These are phyloP conservation scores for Sarocladiaceae sp. DNA, from an alignment of 2,329 filamentous ascomycete species.

Conservation along the genomic window DNA sequence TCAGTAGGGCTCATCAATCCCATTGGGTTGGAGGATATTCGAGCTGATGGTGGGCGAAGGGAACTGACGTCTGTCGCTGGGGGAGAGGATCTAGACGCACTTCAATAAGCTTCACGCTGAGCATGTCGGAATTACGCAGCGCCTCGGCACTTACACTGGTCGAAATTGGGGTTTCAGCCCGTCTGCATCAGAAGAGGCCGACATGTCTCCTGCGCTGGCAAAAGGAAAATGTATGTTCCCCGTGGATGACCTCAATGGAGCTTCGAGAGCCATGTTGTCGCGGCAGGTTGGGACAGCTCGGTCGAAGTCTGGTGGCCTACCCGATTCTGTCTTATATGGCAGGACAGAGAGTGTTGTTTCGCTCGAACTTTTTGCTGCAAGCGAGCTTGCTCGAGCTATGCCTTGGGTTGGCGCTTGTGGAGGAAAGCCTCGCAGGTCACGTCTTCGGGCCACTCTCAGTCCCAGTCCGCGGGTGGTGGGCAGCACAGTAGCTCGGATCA, in stretches of 20 bases:
- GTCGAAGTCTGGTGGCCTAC: no score
- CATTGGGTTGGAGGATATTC: slow-evolving; percentile 45
- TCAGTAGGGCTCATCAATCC: slow-evolving; percentile 57
- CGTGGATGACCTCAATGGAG: slow-evolving; percentile 56
- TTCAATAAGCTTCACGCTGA: no score
- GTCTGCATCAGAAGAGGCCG: slow-evolving; percentile 47
- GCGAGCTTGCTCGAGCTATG: not conserved
- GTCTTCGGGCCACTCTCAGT: slow-evolving; percentile 2
- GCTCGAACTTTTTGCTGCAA: not conserved
- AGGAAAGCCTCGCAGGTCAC: slow-evolving; percentile 4
- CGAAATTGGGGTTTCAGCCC: slow-evolving; percentile 41
- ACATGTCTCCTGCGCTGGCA: slow-evolving; percentile 44
- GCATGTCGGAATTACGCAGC: no score
- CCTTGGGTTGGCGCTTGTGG: not conserved
- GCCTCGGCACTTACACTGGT: slow-evolving; percentile 39
- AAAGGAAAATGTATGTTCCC: slow-evolving; percentile 36
- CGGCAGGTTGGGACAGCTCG: not conserved
- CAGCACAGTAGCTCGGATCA: not conserved
- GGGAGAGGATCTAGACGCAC: slow-evolving; percentile 29
- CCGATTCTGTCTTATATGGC: not conserved
- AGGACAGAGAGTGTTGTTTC: not conserved
- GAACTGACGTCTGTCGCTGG: slow-evolving; percentile 36
- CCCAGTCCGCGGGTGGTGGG: not conserved
- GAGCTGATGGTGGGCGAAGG: slow-evolving; percentile 45
- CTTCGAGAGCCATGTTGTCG: slow-evolving; percentile 33